Evolutionary conservation across 73 alveolate species (phyloP), one percentile per base, ranked within the genome.

Genomic region (Symbiodinium natans): DNA sequence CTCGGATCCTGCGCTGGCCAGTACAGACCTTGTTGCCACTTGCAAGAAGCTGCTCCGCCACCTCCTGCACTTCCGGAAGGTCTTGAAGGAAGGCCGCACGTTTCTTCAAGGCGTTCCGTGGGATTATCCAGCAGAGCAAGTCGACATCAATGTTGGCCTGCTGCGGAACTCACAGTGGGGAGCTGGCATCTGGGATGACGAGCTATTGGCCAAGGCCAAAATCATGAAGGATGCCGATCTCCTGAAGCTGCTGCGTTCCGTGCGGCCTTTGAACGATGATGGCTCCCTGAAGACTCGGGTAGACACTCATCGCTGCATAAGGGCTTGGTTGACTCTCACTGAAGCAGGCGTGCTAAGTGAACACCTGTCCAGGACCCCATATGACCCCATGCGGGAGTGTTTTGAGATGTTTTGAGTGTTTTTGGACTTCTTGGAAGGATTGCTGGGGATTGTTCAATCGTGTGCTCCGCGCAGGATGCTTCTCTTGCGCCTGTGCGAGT

Each of bases 311-410:
- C 95, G 95, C 73, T 88, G 95, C 95, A 63, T 54, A 11, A 38
- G 74, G 23, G 95, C 86, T 71, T 88, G 95, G 95, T 42, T 59
- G 85, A 83, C 95, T 8, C 95, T 59, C 73, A 88, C 95, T 29
- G 95, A 88, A 88, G 86, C 95, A 2, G 77, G 86, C 36, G 56
- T 88, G 25, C 39, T 88, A 15, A 39, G 85, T 25, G 95, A 88
- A 40, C 86, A 88, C 80, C 86, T 41, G 1, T 88, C 95, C 19
- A 63, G 80, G 80, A 63, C 80, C 27, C 31, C n/a, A n/a, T n/a
- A n/a, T n/a, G n/a, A n/a, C n/a, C n/a, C n/a, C n/a, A n/a, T n/a
- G n/a, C n/a, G n/a, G n/a, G n/a, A n/a, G n/a, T n/a, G n/a, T n/a
- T n/a, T n/a, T n/a, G n/a, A n/a, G n/a, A n/a, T n/a, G n/a, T n/a